Evolutionary conservation across 2,329 filamentous ascomycete species (phyloP), one percentile per base, ranked within the genome.

Genomic region (Zasmidium angulare): DNA sequence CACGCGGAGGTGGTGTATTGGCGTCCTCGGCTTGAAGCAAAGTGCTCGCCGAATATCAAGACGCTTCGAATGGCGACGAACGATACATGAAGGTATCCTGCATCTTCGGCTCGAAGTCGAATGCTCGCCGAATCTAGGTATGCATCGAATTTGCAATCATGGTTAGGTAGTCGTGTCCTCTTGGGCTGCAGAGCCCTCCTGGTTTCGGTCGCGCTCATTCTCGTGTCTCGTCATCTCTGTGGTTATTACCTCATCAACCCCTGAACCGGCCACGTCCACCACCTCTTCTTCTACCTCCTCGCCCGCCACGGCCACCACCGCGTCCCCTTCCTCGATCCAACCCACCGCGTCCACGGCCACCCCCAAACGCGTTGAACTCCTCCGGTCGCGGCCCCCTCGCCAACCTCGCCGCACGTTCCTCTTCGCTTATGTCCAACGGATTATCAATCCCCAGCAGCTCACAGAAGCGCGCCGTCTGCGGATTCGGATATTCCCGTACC

Each of bases 391-490:
- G 87, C 0, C 86, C 88, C 21, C 74, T 77, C n/a, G 72, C 76
- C 72, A 82, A 83, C 59, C 88, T 81, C 60, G 80, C 79, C 14
- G 78, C 76, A 53, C 86, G 83, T 72, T 96, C 90, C 68, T 91
- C 86, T 1, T 88, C 83, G n/a, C 78, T 86, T 1, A 89, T 84
- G 67, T 89, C 82, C 79, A 88, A 96, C 10, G 87, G 81, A 72
- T 98, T 96, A 4, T 84, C 78, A 31, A 99, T 86, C 9, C 84
- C 86, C 1, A 98, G 69, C 56, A 98, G 76, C 57, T 87, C 79
- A 74, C 95, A 99, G 71, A 93, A 98, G 2, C 80, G 76, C n/a
- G 79, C 80, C 6, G 92, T 98, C 76, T 98, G 93, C 12, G 89
- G 88, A 70, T 95, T 98, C 2, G 86, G 91, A 72, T 93, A 93